Evolutionary conservation across 345 rosid species (phyloP).

Genomic region (Dipteronia dyeriana): DNA sequence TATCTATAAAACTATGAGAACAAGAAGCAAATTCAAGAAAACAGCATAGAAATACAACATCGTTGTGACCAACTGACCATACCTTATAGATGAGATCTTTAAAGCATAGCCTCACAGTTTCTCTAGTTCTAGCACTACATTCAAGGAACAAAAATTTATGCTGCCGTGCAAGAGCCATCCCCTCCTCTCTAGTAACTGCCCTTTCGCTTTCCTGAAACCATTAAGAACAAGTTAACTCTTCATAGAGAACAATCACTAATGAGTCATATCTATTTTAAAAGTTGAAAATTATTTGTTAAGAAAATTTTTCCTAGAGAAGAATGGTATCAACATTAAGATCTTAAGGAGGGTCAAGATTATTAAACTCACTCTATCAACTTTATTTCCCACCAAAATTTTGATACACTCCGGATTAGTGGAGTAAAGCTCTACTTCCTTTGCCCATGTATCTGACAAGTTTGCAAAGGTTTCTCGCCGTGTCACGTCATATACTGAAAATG

Average conservation of each 20-base stretch:
- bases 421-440: slow-evolving; percentile 81
- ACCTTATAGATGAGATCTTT: slow-evolving; percentile 76
- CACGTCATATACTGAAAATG: slow-evolving; percentile 75
- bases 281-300: background rate
- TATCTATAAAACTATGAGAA: background rate
- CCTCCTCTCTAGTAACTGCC: slow-evolving; percentile 82
- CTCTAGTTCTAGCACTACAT: slow-evolving; percentile 80
- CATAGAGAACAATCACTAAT: background rate
- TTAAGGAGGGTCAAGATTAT: background rate
- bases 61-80: background rate
- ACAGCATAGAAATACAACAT: background rate
- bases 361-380: slow-evolving; percentile 72
- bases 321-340: background rate
- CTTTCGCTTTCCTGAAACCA: slow-evolving; percentile 73
- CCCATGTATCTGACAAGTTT: slow-evolving; percentile 81
- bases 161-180: slow-evolving; percentile 69
- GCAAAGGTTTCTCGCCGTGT: slow-evolving; percentile 78
- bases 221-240: background rate
- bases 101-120: slow-evolving; percentile 70
- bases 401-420: slow-evolving; percentile 74
- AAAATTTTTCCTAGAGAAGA: background rate
- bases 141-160: slow-evolving; percentile 76
- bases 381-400: slow-evolving; percentile 82
- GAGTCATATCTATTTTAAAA: background rate
- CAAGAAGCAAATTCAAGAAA: background rate